Conservation (phyloP, 2,329 filamentous ascomycete species). For the Tolypocladium nubicola region DNA sequence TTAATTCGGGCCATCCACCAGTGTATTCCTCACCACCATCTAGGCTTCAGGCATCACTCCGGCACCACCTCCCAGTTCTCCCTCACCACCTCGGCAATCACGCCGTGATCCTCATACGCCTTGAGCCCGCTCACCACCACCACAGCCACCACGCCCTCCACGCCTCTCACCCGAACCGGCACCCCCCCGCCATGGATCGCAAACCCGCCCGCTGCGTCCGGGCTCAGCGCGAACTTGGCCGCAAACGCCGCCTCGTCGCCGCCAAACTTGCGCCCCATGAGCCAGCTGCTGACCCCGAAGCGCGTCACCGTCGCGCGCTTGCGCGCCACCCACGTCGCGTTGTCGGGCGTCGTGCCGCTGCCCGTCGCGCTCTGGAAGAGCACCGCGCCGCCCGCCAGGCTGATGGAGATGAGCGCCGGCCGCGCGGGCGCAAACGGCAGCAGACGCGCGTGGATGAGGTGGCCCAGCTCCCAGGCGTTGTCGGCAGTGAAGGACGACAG, state of each 20-base stretch:
- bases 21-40: no score
- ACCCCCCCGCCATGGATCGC: slow-evolving; percentile 71
- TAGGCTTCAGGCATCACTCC: neutral
- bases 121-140: slow-evolving; percentile 68
- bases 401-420: slow-evolving; percentile 53
- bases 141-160: slow-evolving; percentile 66
- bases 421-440: slow-evolving; percentile 30
- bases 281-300: slow-evolving; percentile 61
- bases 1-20: neutral
- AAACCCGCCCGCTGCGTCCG: slow-evolving; percentile 47
- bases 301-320: slow-evolving; percentile 64
- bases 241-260: slow-evolving; percentile 56
- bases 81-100: slow-evolving; percentile 59
- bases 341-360: slow-evolving; percentile 58
- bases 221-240: slow-evolving; percentile 52
- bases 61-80: slow-evolving; percentile 30
- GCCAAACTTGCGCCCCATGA: slow-evolving; percentile 55
- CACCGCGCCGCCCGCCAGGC: slow-evolving; percentile 42
- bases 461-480: slow-evolving; percentile 56
- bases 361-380: slow-evolving; percentile 63
- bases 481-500: slow-evolving; percentile 47
- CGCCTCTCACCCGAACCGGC: slow-evolving; percentile 59
- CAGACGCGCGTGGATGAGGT: slow-evolving; percentile 53
- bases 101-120: slow-evolving; percentile 67
- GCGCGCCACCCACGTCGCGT: slow-evolving; percentile 58